Conservation (phyloP, 768 basidiomycete species). For the Psilocybe cyanescens region DNA sequence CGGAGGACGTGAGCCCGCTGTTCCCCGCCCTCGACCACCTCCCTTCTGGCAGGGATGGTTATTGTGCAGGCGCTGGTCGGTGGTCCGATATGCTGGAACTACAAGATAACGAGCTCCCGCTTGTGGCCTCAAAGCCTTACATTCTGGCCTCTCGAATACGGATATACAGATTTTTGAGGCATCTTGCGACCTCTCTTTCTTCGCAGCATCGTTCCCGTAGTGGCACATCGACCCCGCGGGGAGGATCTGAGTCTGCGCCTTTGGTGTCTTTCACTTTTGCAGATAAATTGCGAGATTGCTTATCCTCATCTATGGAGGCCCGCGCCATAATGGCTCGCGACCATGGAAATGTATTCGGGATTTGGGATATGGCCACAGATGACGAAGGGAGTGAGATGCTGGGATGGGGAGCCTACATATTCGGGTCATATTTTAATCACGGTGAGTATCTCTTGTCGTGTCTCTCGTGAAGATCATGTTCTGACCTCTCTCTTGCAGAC, state of each 20-base stretch:
- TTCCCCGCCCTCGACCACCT: slow-evolving; percentile 15
- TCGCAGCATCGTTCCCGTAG: background rate
- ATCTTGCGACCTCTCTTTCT: slow-evolving; percentile 21
- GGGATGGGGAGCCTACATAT: slow-evolving; percentile 65
- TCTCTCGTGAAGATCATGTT: background rate
- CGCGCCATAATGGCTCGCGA: slow-evolving; percentile 63
- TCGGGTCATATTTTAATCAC: slow-evolving; percentile 73
- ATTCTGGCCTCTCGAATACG: slow-evolving; percentile 56
- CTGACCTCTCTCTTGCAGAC: slow-evolving; percentile 33
- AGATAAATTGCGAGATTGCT: slow-evolving; percentile 28
- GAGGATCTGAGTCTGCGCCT: background rate
- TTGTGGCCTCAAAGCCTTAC: slow-evolving; percentile 49
- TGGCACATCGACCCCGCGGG: background rate
- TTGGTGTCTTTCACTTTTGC: slow-evolving; percentile 2
- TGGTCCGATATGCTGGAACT: slow-evolving; percentile 59
- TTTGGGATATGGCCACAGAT: slow-evolving; percentile 58
- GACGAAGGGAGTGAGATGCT: slow-evolving; percentile 62
- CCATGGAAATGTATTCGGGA: slow-evolving; percentile 69
- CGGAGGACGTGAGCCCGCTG: slow-evolving; percentile 32
- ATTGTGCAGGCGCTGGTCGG: slow-evolving; percentile 21
- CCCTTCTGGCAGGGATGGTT: slow-evolving; percentile 6
- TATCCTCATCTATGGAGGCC: slow-evolving; percentile 44
- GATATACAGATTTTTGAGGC: slow-evolving; percentile 56
- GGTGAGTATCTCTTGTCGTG: slow-evolving; percentile 37
- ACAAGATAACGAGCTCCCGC: slow-evolving; percentile 59